phyloP scores from a whole-genome alignment of 2,329 filamentous ascomycete species.

The Aureobasidium musti region DNA sequence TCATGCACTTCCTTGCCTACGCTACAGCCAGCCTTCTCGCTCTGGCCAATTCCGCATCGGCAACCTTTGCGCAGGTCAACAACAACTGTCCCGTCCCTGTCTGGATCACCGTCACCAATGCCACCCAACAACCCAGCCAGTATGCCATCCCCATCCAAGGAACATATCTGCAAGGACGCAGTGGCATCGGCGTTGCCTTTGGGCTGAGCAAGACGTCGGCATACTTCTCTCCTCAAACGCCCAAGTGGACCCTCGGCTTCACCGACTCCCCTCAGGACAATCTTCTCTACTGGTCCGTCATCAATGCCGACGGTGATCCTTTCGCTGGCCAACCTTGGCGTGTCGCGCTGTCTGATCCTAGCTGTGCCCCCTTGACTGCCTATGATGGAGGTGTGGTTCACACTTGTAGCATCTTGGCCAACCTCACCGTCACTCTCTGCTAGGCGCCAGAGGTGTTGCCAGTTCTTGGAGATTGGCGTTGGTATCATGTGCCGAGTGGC shows the following conservation, averaged over 20 bases:
- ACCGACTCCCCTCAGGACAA: conserved; percentile 30
- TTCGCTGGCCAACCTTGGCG: conserved; percentile 34
- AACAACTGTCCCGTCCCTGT: conserved; percentile 37
- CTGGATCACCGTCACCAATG: conserved; percentile 38
- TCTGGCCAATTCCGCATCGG: conserved; percentile 31
- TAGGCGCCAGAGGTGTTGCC: conserved; percentile 14
- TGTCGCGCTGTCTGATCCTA: conserved; percentile 30
- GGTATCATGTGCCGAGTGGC: conserved; percentile 18
- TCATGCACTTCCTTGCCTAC: conserved; percentile 34
- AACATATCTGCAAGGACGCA: conserved; percentile 34
- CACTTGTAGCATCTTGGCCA: conserved; percentile 21
- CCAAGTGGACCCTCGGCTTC: conserved; percentile 38
- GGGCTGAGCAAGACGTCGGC: conserved; percentile 37
- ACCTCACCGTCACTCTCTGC: conserved; percentile 29
- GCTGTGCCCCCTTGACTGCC: conserved; percentile 19
- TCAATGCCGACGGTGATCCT: conserved; percentile 36
- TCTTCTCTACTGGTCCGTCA: conserved; percentile 39
- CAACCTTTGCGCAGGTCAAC: conserved; percentile 33
- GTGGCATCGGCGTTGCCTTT: conserved; percentile 38
- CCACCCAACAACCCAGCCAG: conserved; percentile 31
- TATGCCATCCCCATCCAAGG: conserved; percentile 33
- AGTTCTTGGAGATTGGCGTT: background rate
- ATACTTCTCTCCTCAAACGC: conserved; percentile 34
- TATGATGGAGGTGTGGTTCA: conserved; percentile 28
- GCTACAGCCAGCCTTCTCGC: conserved; percentile 30